Conservation (phyloP, 345 rosid species). For the Lenwebbia sp. region DNA sequence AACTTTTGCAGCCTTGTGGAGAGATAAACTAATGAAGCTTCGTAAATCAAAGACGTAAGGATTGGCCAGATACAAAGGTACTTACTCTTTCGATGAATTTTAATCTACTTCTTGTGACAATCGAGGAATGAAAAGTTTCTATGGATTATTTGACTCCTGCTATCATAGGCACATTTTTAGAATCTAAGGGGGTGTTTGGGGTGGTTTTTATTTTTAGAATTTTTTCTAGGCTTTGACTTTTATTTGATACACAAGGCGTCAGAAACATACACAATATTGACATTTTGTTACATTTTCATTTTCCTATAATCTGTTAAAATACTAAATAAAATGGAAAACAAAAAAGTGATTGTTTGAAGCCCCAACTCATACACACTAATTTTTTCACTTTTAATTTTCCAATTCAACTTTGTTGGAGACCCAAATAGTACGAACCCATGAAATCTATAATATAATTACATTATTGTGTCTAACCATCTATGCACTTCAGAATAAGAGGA, state of each 20-base stretch:
- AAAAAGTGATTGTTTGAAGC: background rate
- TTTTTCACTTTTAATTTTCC: background rate
- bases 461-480: background rate
- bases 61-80: slow-evolving; percentile 4
- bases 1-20: slow-evolving; percentile 52
- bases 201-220: background rate
- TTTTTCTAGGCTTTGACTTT: background rate
- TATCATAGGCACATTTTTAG: background rate
- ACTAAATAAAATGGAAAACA: background rate
- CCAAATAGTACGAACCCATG: background rate
- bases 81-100: background rate
- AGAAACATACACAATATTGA: background rate
- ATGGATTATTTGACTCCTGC: background rate
- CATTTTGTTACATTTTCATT: background rate
- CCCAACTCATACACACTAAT: background rate
- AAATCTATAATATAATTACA: background rate
- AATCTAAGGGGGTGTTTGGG: background rate
- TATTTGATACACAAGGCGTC: background rate
- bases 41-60: slow-evolving; percentile 27
- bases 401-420: background rate
- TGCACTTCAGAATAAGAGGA: background rate
- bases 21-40: slow-evolving; percentile 62
- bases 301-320: background rate
- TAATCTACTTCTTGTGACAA: background rate
- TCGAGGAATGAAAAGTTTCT: background rate